Evolutionary conservation across 2,329 filamentous ascomycete species (phyloP), one percentile per base, ranked within the genome.

Genomic region (Botryosphaeria agaves): DNA sequence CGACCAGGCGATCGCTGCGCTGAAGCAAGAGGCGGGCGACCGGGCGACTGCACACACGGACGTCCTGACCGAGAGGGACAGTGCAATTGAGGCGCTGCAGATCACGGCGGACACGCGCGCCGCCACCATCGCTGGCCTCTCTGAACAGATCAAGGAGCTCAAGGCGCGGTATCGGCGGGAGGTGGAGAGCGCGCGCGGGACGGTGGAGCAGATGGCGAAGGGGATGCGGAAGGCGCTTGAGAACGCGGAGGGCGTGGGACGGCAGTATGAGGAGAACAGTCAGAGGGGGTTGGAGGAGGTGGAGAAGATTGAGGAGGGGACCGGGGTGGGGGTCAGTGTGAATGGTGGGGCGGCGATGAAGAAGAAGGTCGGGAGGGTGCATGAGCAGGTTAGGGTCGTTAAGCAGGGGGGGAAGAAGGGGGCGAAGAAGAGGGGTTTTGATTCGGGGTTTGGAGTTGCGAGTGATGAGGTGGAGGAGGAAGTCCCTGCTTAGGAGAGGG

Each of bases 1-100:
- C 21, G 49, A 57, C 27, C 41, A 43, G 28, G 49, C 56, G 27
- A 55, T 60, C 32, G 45, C 46, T 11, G 34, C 39, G n/a, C 46
- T 59, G 5, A 45, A 43, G 27, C 38, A 45, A 15, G 41, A 39
- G 3, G 41, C 42, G 5, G 40, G 42, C 11, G 40, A 36, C 6
- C 33, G 16, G 34, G 38, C 31, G 41, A 33, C 34, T 33, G 44
- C 16, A 32, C 43, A 42, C 34, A 35, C 45, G 41, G 33, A 41
- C 31, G 8, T 21, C 42, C 51, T 27, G 39, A 35, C 5, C 34
- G 49, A 27, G 36, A 40, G 23, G 31, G 32, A 30, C 36, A 45
- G 21, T n/a, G n/a, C n/a, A n/a, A 47, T 51, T 38, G 29, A 41
- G 20, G 49, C 50, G 9, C 48, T 51, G n/a, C 43, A 41, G 6